Conservation (phyloP, 768 basidiomycete species). For the Gloeophyllum trabeum region DNA sequence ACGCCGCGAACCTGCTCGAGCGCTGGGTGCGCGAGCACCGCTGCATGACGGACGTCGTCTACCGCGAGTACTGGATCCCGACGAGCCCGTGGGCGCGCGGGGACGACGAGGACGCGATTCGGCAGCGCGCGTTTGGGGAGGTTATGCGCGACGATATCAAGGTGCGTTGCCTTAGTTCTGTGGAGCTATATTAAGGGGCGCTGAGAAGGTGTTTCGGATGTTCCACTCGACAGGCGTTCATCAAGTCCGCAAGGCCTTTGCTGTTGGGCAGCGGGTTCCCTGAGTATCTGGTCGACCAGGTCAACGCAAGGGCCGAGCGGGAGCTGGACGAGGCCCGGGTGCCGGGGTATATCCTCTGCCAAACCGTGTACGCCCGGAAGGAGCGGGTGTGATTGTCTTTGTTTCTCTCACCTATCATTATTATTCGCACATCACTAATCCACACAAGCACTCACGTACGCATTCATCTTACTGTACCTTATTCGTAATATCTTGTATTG, state of each 20-base stretch:
- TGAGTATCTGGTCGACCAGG: conserved; percentile 36
- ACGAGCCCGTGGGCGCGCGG: conserved; percentile 35
- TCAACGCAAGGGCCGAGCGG: conserved; percentile 36
- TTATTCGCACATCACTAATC: not conserved
- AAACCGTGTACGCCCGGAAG: conserved; percentile 51
- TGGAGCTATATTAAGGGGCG: conserved; percentile 48
- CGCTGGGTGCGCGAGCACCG: conserved; percentile 44
- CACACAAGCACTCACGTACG: not conserved
- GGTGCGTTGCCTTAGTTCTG: conserved; percentile 36
- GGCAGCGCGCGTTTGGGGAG: conserved; percentile 24
- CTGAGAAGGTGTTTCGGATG: conserved; percentile 2
- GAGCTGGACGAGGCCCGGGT: conserved; percentile 39
- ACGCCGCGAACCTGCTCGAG: conserved; percentile 46
- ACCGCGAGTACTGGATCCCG: conserved; percentile 53
- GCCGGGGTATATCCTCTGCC: conserved; percentile 41
- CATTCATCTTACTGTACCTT: too few species aligned
- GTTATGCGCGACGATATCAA: conserved; percentile 48
- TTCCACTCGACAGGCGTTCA: conserved; percentile 36
- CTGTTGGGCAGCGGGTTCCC: conserved; percentile 53
- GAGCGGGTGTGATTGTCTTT: not conserved
- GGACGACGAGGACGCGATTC: conserved; percentile 24
- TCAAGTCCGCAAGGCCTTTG: conserved; percentile 56
- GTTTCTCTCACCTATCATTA: not conserved
- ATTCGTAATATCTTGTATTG: too few species aligned
- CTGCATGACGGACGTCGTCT: conserved; percentile 46